Percentiles rank a stretch among this genome's conserved stretches.
Evolutionary conservation across 1,139 yeast species (phyloP).

Genomic region (Candida pseudoviswanathii): DNA sequence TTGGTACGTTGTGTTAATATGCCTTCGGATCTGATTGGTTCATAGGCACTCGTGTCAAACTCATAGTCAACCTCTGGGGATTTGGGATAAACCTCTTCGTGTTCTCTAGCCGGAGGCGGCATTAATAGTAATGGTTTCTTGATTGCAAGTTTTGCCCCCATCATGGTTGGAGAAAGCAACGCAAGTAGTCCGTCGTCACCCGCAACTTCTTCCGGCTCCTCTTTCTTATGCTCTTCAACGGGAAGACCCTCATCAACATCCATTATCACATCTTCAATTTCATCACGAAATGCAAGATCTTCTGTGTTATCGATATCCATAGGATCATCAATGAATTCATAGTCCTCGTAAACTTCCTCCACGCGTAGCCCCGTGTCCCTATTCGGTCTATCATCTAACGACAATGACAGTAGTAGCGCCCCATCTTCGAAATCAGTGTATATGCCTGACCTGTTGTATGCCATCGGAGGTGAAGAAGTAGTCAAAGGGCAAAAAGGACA

Average conservation of each 20-base stretch:
- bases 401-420: slow-evolving; percentile 26
- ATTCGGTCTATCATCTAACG: slow-evolving; percentile 24
- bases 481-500: not conserved
- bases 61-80: slow-evolving; percentile 23
- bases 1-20: slow-evolving; percentile 9
- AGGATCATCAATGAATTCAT: slow-evolving; percentile 13
- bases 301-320: slow-evolving; percentile 21
- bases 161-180: slow-evolving; percentile 36
- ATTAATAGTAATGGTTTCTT: slow-evolving; percentile 28
- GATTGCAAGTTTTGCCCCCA: slow-evolving; percentile 44
- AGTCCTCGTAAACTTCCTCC: slow-evolving; percentile 3
- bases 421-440: slow-evolving; percentile 26
- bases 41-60: slow-evolving; percentile 21
- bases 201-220: not conserved
- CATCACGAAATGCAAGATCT: not conserved
- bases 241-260: not conserved
- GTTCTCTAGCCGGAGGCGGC: slow-evolving; percentile 21
- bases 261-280: not conserved
- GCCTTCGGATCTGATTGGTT: slow-evolving; percentile 7
- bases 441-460: not conserved
- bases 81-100: not conserved
- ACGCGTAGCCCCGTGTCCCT: not conserved
- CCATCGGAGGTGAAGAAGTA: slow-evolving; percentile 1
- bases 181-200: slow-evolving; percentile 14
- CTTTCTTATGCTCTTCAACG: not conserved